A percentile compares a stretch with the other conserved stretches of the same genome.
Conservation (phyloP, 2,329 filamentous ascomycete species). For the Ophiostoma sp. region DNA sequence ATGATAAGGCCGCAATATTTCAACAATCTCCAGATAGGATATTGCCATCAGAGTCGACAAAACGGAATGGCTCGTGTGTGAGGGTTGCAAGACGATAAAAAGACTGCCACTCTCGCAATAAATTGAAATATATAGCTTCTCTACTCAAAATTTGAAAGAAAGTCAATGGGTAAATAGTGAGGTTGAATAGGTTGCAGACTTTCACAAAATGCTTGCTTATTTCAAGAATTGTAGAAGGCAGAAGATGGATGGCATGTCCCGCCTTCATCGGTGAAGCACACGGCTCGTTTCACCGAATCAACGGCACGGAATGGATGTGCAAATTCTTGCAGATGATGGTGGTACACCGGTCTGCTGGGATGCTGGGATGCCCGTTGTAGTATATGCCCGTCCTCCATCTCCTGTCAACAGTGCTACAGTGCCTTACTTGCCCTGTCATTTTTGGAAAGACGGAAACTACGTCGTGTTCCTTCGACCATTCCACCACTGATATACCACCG, state of each 20-base stretch:
- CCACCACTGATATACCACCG: too few species aligned
- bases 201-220: not conserved
- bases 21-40: not conserved
- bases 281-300: not conserved
- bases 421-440: too few species aligned
- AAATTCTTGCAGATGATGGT: not conserved
- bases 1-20: not conserved
- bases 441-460: too few species aligned
- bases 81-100: not conserved
- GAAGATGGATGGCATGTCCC: not conserved
- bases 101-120: not conserved
- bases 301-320: not conserved
- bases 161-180: not conserved
- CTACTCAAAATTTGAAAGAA: too few species aligned
- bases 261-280: not conserved
- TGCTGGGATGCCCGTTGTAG: not conserved
- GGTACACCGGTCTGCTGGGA: not conserved
- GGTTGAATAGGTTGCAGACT: not conserved
- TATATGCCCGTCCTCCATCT: not conserved
- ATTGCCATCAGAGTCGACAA: not conserved
- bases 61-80: not conserved
- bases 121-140: too few species aligned
- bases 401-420: too few species aligned
- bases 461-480: too few species aligned
- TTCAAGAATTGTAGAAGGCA: not conserved